Percentiles rank a stretch among this genome's conserved stretches.
phyloP scores from a whole-genome alignment of 768 basidiomycete species.

The Suillus decipiens region DNA sequence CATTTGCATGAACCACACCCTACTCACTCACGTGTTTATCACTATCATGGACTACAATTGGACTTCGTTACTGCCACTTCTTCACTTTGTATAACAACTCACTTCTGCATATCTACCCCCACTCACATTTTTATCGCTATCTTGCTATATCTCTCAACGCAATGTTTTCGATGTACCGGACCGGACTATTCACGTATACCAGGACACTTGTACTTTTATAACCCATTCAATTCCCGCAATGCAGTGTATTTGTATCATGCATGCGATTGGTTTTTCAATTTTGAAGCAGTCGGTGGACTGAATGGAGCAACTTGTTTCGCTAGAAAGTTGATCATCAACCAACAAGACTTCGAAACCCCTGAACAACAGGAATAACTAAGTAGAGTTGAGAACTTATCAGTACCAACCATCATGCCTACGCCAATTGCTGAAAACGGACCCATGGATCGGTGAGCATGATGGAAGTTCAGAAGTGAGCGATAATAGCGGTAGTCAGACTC shows the following conservation, averaged over 20 bases:
- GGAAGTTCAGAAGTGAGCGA: neutral
- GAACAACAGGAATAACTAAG: neutral
- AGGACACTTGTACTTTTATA: neutral
- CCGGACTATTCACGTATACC: neutral
- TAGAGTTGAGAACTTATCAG: neutral
- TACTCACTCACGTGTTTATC: neutral
- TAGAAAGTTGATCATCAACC: neutral
- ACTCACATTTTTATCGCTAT: constrained; percentile 3
- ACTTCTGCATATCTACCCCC: neutral
- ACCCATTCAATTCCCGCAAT: neutral
- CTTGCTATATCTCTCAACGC: constrained; percentile 1
- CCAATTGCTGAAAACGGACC: neutral
- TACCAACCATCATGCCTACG: neutral
- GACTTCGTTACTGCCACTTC: neutral
- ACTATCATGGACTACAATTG: neutral
- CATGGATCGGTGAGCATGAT: neutral
- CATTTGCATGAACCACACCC: neutral
- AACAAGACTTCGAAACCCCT: neutral
- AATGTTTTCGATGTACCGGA: neutral
- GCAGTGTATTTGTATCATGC: neutral
- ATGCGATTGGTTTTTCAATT: too few species aligned
- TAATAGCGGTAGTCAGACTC: neutral
- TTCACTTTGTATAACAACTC: neutral
- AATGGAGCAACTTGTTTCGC: neutral
- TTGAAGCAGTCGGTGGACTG: neutral